Percentiles rank a stretch among this genome's conserved stretches.
phyloP scores from a whole-genome alignment of 441 rosid species.

The Gossypium schwendimanii region DNA sequence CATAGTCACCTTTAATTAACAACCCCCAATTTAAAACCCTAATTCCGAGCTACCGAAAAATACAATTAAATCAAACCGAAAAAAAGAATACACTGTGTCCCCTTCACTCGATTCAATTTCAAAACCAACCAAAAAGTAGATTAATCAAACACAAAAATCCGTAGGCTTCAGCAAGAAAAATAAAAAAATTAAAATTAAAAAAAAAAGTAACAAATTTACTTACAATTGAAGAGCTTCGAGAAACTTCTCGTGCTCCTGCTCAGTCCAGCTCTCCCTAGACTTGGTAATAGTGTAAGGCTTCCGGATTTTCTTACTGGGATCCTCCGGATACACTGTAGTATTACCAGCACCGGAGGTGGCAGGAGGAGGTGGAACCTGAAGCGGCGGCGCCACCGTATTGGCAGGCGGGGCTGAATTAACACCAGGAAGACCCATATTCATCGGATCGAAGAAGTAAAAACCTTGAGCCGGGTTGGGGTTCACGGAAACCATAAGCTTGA shows the following conservation, averaged over 20 bases:
- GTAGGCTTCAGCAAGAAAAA: not conserved
- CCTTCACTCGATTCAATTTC: not conserved
- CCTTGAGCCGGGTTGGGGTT: conserved; percentile 38
- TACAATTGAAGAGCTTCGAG: conserved; percentile 93
- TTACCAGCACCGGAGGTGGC: conserved; percentile 12
- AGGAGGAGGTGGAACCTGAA: not conserved
- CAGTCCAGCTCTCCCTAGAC: conserved; percentile 97
- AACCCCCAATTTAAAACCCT: not conserved
- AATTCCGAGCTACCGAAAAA: not conserved
- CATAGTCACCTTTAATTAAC: not conserved
- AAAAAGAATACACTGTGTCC: not conserved
- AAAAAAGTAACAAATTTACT: conserved; percentile 13
- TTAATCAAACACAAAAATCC: not conserved
- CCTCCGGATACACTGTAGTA: conserved; percentile 35
- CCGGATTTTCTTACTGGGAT: conserved; percentile 64
- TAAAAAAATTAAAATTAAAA: not conserved
- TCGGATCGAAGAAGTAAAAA: conserved; percentile 39
- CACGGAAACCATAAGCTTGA: conserved; percentile 46
- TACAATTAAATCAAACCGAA: not conserved
- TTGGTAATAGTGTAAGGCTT: conserved; percentile 92
- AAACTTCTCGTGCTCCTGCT: conserved; percentile 91
- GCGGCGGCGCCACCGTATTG: conserved; percentile 9
- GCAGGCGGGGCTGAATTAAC: conserved; percentile 22
- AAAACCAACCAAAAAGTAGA: not conserved
- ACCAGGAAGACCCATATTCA: conserved; percentile 28